Evolutionary conservation across 441 rosid genomes (phyloP).

Genomic region (Viola pubescens): DNA sequence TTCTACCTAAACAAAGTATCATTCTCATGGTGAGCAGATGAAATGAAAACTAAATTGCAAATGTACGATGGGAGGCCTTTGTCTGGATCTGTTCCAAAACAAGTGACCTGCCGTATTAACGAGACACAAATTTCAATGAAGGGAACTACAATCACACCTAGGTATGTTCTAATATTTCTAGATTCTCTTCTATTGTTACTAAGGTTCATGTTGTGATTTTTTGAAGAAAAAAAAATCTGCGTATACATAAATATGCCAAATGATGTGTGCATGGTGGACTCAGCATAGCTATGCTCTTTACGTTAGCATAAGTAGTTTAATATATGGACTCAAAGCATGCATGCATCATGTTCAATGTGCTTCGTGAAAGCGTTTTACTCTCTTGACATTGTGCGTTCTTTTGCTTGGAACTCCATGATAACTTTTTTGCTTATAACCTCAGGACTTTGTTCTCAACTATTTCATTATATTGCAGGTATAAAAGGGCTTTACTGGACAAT

Average conservation of each 20-base stretch:
- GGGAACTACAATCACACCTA: conserved; percentile 62
- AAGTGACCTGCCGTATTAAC: conserved; percentile 58
- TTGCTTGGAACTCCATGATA: neutral
- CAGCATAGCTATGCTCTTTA: too few species aligned
- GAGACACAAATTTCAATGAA: conserved; percentile 62
- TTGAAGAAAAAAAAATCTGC: too few species aligned
- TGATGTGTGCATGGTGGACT: too few species aligned
- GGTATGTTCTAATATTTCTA: conserved; percentile 32
- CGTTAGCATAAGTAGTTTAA: neutral
- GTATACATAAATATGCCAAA: too few species aligned
- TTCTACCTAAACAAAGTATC: neutral
- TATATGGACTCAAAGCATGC: neutral
- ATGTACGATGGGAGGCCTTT: conserved; percentile 71
- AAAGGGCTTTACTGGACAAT: conserved; percentile 76
- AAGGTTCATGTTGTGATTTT: neutral
- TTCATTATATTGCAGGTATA: conserved; percentile 51
- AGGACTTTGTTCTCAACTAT: neutral
- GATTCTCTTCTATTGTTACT: neutral
- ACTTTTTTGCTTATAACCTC: neutral
- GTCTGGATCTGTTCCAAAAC: conserved; percentile 77
- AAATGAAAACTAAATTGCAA: conserved; percentile 67
- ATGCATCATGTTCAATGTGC: neutral
- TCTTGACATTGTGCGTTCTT: conserved; percentile 1
- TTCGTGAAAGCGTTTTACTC: neutral
- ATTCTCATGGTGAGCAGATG: conserved; percentile 49